phyloP scores from a whole-genome alignment of 2,329 filamentous ascomycete genomes.

The Coleophoma crateriformis region DNA sequence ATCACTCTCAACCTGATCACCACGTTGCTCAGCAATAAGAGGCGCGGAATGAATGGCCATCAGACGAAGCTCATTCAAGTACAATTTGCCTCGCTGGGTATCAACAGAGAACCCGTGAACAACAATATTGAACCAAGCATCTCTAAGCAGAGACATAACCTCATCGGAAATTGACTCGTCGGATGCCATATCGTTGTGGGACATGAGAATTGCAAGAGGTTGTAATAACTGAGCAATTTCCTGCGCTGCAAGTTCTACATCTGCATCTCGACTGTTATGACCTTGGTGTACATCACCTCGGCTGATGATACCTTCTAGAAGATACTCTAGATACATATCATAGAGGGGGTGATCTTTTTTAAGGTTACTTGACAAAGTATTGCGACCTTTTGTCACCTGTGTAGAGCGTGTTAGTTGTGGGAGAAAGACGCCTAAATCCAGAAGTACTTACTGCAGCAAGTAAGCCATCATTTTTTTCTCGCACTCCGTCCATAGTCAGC shows the following conservation, averaged over 20 bases:
- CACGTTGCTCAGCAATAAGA: constrained; percentile 80
- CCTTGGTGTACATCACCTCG: constrained; percentile 80
- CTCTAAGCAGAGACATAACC: constrained; percentile 67
- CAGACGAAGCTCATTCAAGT: constrained; percentile 71
- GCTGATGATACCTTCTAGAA: constrained; percentile 83
- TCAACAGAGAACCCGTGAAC: constrained; percentile 82
- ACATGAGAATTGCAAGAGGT: constrained; percentile 81
- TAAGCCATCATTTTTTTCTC: constrained; percentile 61
- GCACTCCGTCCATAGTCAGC: constrained; percentile 66
- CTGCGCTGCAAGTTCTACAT: constrained; percentile 75
- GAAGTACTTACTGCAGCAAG: constrained; percentile 60
- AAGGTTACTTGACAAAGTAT: constrained; percentile 67
- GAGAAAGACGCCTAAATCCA: not conserved
- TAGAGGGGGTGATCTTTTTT: constrained; percentile 69
- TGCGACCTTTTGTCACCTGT: constrained; percentile 70
- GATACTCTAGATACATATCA: constrained; percentile 74
- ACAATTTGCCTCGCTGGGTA: constrained; percentile 66
- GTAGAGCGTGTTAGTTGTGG: not conserved
- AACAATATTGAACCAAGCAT: constrained; percentile 98
- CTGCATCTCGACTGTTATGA: constrained; percentile 67
- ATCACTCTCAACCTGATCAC: constrained; percentile 89
- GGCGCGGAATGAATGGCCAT: constrained; percentile 86
- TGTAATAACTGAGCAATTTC: constrained; percentile 86
- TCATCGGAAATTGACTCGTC: constrained; percentile 53
- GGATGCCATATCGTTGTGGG: constrained; percentile 52